Percentiles rank a stretch among this genome's conserved stretches.
Conservation (phyloP, 768 basidiomycete species). For the Chalciporus chontae region DNA sequence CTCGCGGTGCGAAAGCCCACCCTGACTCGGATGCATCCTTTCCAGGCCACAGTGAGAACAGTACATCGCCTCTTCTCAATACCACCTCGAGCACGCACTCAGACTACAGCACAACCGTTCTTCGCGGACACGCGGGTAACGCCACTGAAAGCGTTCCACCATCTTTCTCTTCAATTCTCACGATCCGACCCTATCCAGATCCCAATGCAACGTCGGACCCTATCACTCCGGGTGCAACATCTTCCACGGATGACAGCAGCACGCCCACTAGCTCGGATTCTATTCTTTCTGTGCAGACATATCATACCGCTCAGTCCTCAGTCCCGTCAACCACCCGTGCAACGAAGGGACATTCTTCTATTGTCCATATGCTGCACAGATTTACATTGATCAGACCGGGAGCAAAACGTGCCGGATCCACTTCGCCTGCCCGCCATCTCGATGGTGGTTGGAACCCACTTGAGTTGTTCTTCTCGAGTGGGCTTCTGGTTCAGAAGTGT, state of each 20-base stretch:
- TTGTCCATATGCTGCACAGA: slow-evolving; percentile 68
- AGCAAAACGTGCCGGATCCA: slow-evolving; percentile 44
- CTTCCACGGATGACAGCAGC: slow-evolving; percentile 25
- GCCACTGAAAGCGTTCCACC: slow-evolving; percentile 41
- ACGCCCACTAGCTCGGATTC: slow-evolving; percentile 45
- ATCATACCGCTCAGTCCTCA: slow-evolving; percentile 57
- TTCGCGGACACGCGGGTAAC: slow-evolving; percentile 46
- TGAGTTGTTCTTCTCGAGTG: slow-evolving; percentile 75
- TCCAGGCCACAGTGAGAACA: slow-evolving; percentile 38
- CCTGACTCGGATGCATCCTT: slow-evolving; percentile 9
- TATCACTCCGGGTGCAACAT: slow-evolving; percentile 35
- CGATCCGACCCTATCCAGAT: slow-evolving; percentile 55
- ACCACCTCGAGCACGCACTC: slow-evolving; percentile 43
- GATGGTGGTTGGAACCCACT: slow-evolving; percentile 68
- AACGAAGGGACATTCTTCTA: slow-evolving; percentile 75
- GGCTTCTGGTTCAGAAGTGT: slow-evolving; percentile 69
- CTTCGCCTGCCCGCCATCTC: slow-evolving; percentile 23
- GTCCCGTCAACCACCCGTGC: slow-evolving; percentile 56
- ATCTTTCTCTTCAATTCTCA: slow-evolving; percentile 70
- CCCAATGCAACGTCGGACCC: slow-evolving; percentile 44
- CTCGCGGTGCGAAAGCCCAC: slow-evolving; percentile 4
- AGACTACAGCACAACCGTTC: slow-evolving; percentile 69
- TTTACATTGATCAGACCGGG: slow-evolving; percentile 87
- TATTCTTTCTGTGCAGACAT: slow-evolving; percentile 54
- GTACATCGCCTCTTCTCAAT: slow-evolving; percentile 54